phyloP scores from a whole-genome alignment of 208 protist genomes.

The Trypanosoma avium region DNA sequence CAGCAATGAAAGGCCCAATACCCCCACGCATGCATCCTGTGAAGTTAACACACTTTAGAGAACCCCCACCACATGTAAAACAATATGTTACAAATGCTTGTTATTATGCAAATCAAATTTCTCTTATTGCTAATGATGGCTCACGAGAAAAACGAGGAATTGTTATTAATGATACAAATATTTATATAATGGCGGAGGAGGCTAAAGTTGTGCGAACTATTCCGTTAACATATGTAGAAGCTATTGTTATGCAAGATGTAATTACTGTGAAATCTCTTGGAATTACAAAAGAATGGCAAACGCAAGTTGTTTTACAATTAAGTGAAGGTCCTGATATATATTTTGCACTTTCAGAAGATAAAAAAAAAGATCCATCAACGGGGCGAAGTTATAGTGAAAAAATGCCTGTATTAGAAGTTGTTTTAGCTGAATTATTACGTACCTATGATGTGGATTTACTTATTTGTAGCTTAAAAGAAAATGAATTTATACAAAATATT shows the following conservation, averaged over 20 bases:
- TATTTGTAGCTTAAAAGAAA: slow-evolving; percentile 8
- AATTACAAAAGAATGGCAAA: slow-evolving; percentile 21
- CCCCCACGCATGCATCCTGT: slow-evolving; percentile 10
- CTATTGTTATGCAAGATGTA: slow-evolving; percentile 11
- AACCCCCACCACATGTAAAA: slow-evolving; percentile 16
- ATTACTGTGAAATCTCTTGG: slow-evolving; percentile 12
- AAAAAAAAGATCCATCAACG: slow-evolving; percentile 8
- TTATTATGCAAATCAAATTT: slow-evolving; percentile 21
- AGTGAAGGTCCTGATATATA: slow-evolving; percentile 18
- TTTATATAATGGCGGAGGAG: slow-evolving; percentile 13
- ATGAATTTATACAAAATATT: slow-evolving; percentile 7
- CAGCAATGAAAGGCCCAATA: not conserved
- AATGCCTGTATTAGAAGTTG: not conserved
- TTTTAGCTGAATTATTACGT: not conserved
- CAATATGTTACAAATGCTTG: slow-evolving; percentile 23
- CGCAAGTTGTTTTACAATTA: slow-evolving; percentile 12
- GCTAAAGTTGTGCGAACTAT: slow-evolving; percentile 7
- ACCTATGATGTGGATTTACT: slow-evolving; percentile 16
- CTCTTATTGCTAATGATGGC: not conserved
- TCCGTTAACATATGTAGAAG: slow-evolving; percentile 14
- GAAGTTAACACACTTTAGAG: not conserved
- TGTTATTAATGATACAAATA: slow-evolving; percentile 21
- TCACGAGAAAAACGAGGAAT: slow-evolving; percentile 8
- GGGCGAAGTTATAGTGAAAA: not conserved
- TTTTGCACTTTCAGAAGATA: slow-evolving; percentile 12